Base-by-base conservation (phyloP, 768 basidiomycete species). In the Boletus sensibilis region DNA sequence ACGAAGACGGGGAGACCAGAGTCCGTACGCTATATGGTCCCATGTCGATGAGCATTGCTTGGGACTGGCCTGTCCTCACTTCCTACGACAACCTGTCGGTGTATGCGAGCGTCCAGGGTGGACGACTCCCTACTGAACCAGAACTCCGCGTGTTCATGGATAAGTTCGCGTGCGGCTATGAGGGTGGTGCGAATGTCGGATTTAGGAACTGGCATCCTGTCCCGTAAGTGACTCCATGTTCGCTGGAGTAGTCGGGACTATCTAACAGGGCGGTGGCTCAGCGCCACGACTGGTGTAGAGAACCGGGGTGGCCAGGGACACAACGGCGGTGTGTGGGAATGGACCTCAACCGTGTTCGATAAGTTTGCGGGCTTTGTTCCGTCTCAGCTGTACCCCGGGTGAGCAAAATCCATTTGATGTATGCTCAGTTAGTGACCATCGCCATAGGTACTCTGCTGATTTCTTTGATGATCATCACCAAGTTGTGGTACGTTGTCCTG, bases 291-390 rank as follows among this genome's bases (percentile, higher is more conserved):
- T 2, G 90, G 88, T 35, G 71, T 77, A 57, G 74, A 75, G 56
- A 75, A 70, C 49, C 64, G 68, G 55, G 78, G 71, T 21, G 83
- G 84, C 3, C 82, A 76, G 68, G 89, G 91, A 12, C 83, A 85
- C 59, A 98, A 99, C 62, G 97, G 97, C 8, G 97, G 97, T 6
- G 88, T 97, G 16, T 99, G 96, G 94, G 94, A 98, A 76, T 98
- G 95, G 95, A 97, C 96, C 0, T 88, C 88, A 20, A 94, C 94
- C 16, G 62, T 79, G 29, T 81, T 95, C 43, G 86, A 85, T 21
- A 77, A 75, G 27, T 78, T 83, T 58, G 85, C 92, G 2, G 94
- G 92, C 0, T 99, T 88, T 68, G 78, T 78, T 43, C 78, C 85
- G 10, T 94, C 91, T 1, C 72, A 72, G 35, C 66, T 96, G 47